Conservation (phyloP, 78 protist genomes). For the Emiliania huxleyi region DNA sequence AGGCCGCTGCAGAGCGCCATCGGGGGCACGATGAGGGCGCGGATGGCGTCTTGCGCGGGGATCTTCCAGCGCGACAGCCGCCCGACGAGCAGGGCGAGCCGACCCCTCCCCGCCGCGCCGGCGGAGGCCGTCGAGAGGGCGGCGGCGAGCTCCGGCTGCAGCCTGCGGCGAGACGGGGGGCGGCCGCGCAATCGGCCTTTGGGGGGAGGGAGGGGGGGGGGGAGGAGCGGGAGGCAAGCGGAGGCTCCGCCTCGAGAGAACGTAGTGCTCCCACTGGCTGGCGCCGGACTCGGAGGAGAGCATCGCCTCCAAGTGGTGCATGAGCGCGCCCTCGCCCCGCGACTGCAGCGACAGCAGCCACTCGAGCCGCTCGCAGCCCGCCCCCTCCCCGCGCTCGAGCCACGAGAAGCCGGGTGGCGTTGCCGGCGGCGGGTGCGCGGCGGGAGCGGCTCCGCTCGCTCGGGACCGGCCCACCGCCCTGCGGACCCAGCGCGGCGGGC, state of each 20-base stretch:
- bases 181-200: no score
- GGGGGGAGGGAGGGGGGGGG: no score
- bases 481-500: no score
- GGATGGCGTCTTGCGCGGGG: not conserved
- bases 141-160: not conserved
- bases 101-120: no score
- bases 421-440: no score
- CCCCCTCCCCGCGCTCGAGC: not conserved
- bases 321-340: not conserved
- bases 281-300: not conserved
- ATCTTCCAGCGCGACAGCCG: not conserved
- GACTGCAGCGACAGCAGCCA: not conserved
- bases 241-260: not conserved
- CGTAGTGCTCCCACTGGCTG: not conserved
- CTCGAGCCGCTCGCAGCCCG: not conserved
- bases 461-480: no score
- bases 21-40: not conserved
- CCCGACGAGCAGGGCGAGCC: not conserved
- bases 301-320: not conserved
- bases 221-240: no score
- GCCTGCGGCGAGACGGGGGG: no score
- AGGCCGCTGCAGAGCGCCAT: not conserved
- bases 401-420: no score
- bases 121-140: no score
- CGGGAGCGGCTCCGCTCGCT: no score